Evolutionary conservation across 1,284 basidiomycete species (phyloP).

Genomic region (Apiotrichum brassicae): DNA sequence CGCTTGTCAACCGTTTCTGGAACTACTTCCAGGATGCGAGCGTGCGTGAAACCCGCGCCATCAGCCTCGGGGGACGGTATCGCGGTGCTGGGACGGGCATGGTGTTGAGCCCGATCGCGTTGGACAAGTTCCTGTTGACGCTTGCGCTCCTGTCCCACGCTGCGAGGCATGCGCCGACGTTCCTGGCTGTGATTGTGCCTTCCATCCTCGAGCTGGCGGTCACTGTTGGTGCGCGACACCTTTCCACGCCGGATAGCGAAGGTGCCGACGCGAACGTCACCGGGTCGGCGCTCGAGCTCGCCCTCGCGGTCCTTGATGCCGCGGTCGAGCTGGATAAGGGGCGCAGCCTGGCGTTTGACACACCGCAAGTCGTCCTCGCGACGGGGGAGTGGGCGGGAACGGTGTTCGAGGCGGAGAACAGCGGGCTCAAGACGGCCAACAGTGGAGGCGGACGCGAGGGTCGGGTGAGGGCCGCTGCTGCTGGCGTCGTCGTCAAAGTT

Average conservation of each 20-base stretch:
- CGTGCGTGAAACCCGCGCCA: constrained; percentile 62
- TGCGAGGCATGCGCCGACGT: constrained; percentile 67
- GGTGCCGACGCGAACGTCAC: constrained; percentile 60
- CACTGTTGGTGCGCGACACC: constrained; percentile 63
- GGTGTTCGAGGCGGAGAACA: constrained; percentile 62
- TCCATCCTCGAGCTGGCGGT: constrained; percentile 74
- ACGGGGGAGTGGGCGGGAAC: constrained; percentile 71
- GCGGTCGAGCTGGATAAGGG: constrained; percentile 70
- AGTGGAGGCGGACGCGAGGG: constrained; percentile 56
- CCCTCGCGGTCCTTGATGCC: constrained; percentile 67
- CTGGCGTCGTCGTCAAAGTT: constrained; percentile 72
- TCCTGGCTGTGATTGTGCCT: constrained; percentile 70
- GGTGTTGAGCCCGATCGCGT: constrained; percentile 65
- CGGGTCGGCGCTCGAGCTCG: constrained; percentile 66
- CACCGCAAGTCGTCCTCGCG: constrained; percentile 63
- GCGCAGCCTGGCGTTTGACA: constrained; percentile 64
- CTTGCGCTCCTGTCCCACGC: constrained; percentile 76
- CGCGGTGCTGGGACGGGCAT: constrained; percentile 69
- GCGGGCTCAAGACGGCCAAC: constrained; percentile 54
- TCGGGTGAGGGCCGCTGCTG: constrained; percentile 59
- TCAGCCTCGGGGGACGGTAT: constrained; percentile 53
- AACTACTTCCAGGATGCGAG: constrained; percentile 75
- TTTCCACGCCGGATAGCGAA: constrained; percentile 25
- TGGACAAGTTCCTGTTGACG: constrained; percentile 68
- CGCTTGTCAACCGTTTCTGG: constrained; percentile 86